A percentile compares a stretch with the other conserved stretches of the same genome.
phyloP scores from a whole-genome alignment of 2,329 filamentous ascomycete species.

The Nothomitra cinnamomea region DNA sequence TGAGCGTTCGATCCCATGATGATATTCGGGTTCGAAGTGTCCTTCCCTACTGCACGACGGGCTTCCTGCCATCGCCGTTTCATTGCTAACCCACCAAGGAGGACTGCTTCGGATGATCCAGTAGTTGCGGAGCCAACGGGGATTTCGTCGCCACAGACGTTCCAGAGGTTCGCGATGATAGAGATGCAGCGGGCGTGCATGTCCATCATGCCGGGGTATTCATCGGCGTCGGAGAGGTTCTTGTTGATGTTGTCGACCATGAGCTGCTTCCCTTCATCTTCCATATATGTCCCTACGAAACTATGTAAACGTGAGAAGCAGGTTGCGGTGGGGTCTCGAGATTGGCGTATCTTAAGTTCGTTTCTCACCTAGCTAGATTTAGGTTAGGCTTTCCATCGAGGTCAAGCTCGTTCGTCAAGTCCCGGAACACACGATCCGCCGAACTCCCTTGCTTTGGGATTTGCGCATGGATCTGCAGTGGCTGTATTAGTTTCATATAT shows the following conservation, averaged over 20 bases:
- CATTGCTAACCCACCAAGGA: conserved; percentile 55
- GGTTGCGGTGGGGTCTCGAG: too few relatives aligned
- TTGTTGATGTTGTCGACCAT: conserved; percentile 53
- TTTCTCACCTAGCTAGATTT: conserved; percentile 43
- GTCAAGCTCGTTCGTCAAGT: conserved; percentile 45
- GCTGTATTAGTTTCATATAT: too few relatives aligned
- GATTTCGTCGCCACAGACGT: conserved; percentile 40
- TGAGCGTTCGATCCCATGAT: conserved; percentile 60
- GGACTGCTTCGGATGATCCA: conserved; percentile 54
- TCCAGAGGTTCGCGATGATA: conserved; percentile 52
- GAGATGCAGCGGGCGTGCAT: conserved; percentile 52
- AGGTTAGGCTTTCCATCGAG: conserved; percentile 49
- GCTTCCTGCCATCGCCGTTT: conserved; percentile 57
- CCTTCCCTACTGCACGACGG: conserved; percentile 41
- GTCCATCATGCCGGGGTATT: conserved; percentile 24
- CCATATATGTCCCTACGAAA: conserved; percentile 59
- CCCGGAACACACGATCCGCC: conserved; percentile 45
- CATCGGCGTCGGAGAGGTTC: conserved; percentile 53
- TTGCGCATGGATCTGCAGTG: conserved; percentile 31
- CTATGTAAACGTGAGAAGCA: too few relatives aligned
- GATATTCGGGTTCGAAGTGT: conserved; percentile 49
- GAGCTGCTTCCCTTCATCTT: conserved; percentile 44
- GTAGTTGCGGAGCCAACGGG: conserved; percentile 54
- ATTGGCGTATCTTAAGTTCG: too few relatives aligned
- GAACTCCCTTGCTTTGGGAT: conserved; percentile 39